These are phyloP conservation scores for Phytophthora macrochlamydospora DNA, from an alignment of 352 stramenopile genomes.

Conservation along the genomic window DNA sequence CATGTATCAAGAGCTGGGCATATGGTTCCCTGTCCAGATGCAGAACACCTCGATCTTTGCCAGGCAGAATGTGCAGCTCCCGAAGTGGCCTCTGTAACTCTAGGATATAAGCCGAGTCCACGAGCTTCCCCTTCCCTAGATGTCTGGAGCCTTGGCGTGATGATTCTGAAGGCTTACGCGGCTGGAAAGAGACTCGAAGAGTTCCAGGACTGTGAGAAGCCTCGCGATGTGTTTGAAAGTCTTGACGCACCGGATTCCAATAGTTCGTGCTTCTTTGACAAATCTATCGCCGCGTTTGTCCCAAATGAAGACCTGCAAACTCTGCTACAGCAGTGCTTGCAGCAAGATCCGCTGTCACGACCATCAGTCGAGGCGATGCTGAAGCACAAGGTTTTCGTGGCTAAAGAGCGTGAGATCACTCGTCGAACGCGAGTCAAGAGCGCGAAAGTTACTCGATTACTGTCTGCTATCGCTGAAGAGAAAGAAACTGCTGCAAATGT, in stretches of 20 bases:
- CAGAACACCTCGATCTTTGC: constrained; percentile 11
- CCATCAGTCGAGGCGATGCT: constrained; percentile 44
- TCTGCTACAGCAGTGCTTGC: constrained; percentile 48
- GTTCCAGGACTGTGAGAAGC: constrained; percentile 39
- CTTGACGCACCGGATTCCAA: constrained; percentile 21
- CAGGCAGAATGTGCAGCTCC: constrained; percentile 49
- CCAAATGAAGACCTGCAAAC: constrained; percentile 49
- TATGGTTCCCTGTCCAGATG: constrained; percentile 13
- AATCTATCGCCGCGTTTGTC: constrained; percentile 56
- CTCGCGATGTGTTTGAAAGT: constrained; percentile 42
- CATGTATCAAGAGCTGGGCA: constrained; percentile 38
- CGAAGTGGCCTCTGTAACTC: constrained; percentile 46
- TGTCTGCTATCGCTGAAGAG: constrained; percentile 30
- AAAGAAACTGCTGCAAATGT: constrained; percentile 2
- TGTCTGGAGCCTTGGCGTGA: constrained; percentile 64
- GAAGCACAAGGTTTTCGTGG: constrained; percentile 44
- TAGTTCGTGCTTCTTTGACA: constrained; percentile 45
- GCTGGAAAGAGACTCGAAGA: constrained; percentile 51
- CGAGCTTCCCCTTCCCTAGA: constrained; percentile 49
- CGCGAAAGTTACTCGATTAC: constrained; percentile 9
- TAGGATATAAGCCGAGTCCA: constrained; percentile 26
- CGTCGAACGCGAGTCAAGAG: constrained; percentile 21
- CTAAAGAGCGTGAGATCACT: constrained; percentile 21
- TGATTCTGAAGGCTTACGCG: constrained; percentile 64
- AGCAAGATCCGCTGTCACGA: constrained; percentile 37